Conservation (phyloP, 2,329 filamentous ascomycete species). For the Venturia effusa region DNA sequence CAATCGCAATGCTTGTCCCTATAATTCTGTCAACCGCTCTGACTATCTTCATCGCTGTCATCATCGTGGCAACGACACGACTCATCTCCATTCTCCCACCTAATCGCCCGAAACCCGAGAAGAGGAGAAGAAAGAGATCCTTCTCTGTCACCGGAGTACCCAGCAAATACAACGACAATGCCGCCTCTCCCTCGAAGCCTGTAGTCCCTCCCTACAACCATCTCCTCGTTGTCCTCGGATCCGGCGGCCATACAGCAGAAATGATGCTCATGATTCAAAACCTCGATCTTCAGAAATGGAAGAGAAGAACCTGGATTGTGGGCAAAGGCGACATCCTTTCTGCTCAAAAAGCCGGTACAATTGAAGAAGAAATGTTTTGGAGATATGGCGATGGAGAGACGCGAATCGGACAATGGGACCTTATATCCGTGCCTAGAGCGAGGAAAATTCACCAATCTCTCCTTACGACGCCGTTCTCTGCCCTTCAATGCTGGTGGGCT, state of each 20-base stretch:
- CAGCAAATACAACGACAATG: conserved; percentile 6
- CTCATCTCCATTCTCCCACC: conserved; percentile 29
- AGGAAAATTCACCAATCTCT: conserved; percentile 73
- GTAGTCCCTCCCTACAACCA: conserved; percentile 36
- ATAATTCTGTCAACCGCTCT: conserved; percentile 22
- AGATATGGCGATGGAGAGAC: conserved; percentile 3
- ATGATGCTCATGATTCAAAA: conserved; percentile 76
- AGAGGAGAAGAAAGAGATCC: background rate
- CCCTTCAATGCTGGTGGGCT: conserved; percentile 52
- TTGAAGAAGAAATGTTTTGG: conserved; percentile 4
- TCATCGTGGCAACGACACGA: conserved; percentile 21
- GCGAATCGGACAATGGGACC: conserved; percentile 41
- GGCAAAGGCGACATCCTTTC: conserved; percentile 68
- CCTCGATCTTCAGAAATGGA: conserved; percentile 30
- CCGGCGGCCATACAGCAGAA: conserved; percentile 88
- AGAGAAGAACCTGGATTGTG: conserved; percentile 63
- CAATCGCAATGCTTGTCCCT: background rate
- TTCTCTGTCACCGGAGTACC: conserved; percentile 13
- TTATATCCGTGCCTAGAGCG: conserved; percentile 63
- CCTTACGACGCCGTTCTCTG: conserved; percentile 59
- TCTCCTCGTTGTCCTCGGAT: conserved; percentile 75
- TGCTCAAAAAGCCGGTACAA: conserved; percentile 17
- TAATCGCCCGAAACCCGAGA: conserved; percentile 16
- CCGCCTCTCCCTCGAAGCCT: conserved; percentile 6
- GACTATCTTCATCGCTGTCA: conserved; percentile 23